Evolutionary conservation across 768 basidiomycete genomes (phyloP).

Genomic region (Austroboletus festivus): DNA sequence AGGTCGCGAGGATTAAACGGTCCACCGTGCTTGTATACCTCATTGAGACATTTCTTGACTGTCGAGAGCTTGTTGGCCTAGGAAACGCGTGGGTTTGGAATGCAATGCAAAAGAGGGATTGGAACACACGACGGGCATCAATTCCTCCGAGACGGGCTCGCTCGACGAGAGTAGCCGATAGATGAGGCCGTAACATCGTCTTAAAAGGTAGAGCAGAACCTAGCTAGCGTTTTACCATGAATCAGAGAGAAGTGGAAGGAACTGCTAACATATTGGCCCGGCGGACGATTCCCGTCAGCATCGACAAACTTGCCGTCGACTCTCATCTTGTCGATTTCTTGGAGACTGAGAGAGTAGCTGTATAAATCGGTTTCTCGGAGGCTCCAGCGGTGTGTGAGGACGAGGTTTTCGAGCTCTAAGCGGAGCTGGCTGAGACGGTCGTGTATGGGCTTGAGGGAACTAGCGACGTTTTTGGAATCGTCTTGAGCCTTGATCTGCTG

Average conservation of each 20-base stretch:
- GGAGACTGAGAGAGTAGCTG: conserved; percentile 89
- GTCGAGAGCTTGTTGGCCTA: conserved; percentile 96
- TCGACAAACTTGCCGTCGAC: conserved; percentile 97
- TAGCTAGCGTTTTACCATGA: background rate
- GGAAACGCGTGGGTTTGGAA: background rate
- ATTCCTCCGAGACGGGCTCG: conserved; percentile 95
- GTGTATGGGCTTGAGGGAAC: conserved; percentile 86
- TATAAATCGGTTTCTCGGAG: conserved; percentile 90
- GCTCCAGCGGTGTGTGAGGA: conserved; percentile 95
- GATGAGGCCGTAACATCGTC: conserved; percentile 95
- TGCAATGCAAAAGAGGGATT: background rate
- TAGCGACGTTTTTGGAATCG: conserved; percentile 83
- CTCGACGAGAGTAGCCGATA: conserved; percentile 91
- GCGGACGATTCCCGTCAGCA: conserved; percentile 83
- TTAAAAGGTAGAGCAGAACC: conserved; percentile 68
- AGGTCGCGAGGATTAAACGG: conserved; percentile 89
- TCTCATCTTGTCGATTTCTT: conserved; percentile 96
- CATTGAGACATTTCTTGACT: conserved; percentile 94
- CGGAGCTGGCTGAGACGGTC: conserved; percentile 87
- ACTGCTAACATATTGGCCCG: conserved; percentile 86
- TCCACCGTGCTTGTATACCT: conserved; percentile 93
- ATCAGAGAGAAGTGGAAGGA: background rate
- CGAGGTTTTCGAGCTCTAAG: conserved; percentile 84
- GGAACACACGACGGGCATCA: conserved; percentile 84
- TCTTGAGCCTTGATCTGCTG: conserved; percentile 95